Evolutionary conservation across 257 asterid genomes (phyloP).

Genomic region (Linaria vulgaris): DNA sequence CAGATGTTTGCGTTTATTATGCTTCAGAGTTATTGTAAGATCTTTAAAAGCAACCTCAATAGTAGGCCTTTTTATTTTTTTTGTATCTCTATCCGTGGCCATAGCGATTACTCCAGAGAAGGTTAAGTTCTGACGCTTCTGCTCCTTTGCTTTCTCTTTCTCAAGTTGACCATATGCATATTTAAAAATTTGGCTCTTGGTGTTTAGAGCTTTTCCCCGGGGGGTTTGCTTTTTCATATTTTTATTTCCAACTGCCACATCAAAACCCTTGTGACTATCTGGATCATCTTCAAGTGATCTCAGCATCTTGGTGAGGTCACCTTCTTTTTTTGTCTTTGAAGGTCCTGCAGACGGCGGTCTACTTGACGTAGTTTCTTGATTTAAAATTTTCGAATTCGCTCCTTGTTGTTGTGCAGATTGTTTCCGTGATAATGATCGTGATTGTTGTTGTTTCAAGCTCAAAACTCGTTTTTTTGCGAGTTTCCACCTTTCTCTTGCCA

Average conservation of each 20-base stretch:
- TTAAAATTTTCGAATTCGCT: conserved; percentile 28
- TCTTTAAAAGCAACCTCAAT: conserved; percentile 86
- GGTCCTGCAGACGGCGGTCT: conserved; percentile 20
- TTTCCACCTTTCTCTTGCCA: conserved; percentile 86
- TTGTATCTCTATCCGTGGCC: conserved; percentile 76
- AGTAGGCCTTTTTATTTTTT: conserved; percentile 67
- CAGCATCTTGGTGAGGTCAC: conserved; percentile 67
- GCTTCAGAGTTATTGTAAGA: conserved; percentile 71
- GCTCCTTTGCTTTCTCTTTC: conserved; percentile 94
- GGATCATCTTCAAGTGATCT: conserved; percentile 58
- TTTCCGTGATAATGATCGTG: conserved; percentile 71
- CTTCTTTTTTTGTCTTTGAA: conserved; percentile 26
- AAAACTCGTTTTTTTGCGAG: conserved; percentile 57
- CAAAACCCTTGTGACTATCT: conserved; percentile 56
- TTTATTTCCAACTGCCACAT: conserved; percentile 67
- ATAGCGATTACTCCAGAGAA: conserved; percentile 85
- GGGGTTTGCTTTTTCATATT: conserved; percentile 67
- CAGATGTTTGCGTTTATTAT: conserved; percentile 76
- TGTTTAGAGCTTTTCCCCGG: conserved; percentile 60
- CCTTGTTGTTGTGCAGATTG: conserved; percentile 31
- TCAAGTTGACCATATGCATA: conserved; percentile 94
- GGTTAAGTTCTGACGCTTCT: conserved; percentile 68
- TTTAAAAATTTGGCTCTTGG: conserved; percentile 89
- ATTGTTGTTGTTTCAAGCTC: conserved; percentile 64
- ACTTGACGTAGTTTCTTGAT: conserved; percentile 27